Conservation (phyloP, 306 rosid species). For the Glycine tomentella region DNA sequence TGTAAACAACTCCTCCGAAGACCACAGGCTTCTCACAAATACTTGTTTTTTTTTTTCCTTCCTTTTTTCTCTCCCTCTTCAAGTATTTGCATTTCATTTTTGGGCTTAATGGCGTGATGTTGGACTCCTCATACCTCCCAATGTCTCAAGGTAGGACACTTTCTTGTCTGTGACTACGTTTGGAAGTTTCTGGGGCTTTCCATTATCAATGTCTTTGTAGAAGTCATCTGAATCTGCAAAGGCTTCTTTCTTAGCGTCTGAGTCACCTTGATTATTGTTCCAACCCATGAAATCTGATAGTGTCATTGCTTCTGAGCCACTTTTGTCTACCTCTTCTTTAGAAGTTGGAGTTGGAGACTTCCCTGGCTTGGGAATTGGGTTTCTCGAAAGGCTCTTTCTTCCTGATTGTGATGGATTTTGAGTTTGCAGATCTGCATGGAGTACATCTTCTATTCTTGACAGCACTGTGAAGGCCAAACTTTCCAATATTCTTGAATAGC, state of each 20-base stretch:
- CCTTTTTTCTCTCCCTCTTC: not conserved
- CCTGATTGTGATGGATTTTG: conserved; percentile 59
- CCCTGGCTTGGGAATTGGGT: conserved; percentile 52
- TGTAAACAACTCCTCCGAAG: conserved; percentile 34
- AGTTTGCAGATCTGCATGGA: conserved; percentile 67
- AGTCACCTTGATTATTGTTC: conserved; percentile 58
- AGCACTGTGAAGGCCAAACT: conserved; percentile 93
- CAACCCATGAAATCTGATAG: conserved; percentile 97
- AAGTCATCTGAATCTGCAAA: conserved; percentile 49
- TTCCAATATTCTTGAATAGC: conserved; percentile 93
- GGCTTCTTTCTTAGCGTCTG: conserved; percentile 53
- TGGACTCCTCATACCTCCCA: conserved; percentile 89
- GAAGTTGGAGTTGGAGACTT: conserved; percentile 37
- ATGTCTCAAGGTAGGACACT: conserved; percentile 75
- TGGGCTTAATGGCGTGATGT: conserved; percentile 72
- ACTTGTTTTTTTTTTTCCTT: conserved; percentile 35
- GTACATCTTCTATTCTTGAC: conserved; percentile 94
- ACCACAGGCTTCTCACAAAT: not conserved
- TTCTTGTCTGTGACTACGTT: conserved; percentile 59
- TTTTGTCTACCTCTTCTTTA: conserved; percentile 52
- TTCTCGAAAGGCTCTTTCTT: conserved; percentile 30
- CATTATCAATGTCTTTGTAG: conserved; percentile 42
- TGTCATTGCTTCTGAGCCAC: conserved; percentile 68
- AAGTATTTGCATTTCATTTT: too few species aligned
- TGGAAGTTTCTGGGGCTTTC: conserved; percentile 60